Evolutionary conservation across 805 yeast genomes (phyloP).

Genomic region (Ogataea siamensis): DNA sequence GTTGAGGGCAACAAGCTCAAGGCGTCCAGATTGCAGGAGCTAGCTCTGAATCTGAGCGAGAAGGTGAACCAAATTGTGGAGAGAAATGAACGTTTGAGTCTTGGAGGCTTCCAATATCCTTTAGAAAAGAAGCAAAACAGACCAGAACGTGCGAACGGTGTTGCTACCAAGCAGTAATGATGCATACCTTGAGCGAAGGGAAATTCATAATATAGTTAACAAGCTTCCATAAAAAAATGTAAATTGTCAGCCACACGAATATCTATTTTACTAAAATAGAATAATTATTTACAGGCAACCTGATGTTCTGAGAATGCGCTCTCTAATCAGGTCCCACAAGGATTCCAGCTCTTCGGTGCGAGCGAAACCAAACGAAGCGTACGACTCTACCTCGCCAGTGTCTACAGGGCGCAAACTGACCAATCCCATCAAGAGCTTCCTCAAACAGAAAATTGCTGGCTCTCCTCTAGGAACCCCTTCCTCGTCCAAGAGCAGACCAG

Average conservation of each 20-base stretch:
- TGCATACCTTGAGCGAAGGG: conserved; percentile 5
- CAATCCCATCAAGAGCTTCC: conserved; percentile 28
- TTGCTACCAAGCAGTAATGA: conserved; percentile 10
- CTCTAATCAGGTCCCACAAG: conserved; percentile 33
- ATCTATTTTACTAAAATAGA: not conserved
- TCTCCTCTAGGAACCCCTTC: not conserved
- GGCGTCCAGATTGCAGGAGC: conserved; percentile 79
- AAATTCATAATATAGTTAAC: conserved; percentile 2
- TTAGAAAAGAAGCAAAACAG: conserved; percentile 15
- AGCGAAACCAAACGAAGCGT: conserved; percentile 8
- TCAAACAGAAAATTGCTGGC: conserved; percentile 26
- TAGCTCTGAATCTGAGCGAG: conserved; percentile 81
- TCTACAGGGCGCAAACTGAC: conserved; percentile 23
- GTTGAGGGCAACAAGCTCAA: conserved; percentile 63
- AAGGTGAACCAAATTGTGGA: conserved; percentile 75
- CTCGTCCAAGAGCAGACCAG: not conserved
- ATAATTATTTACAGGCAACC: not conserved
- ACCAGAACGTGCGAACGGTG: conserved; percentile 6
- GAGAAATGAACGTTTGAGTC: conserved; percentile 79
- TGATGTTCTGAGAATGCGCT: conserved; percentile 24
- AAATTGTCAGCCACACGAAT: not conserved
- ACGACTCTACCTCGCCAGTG: conserved; percentile 14
- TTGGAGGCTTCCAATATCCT: conserved; percentile 60
- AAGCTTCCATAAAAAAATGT: conserved; percentile 3
- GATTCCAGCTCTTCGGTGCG: conserved; percentile 19